Conservation (phyloP, 306 rosid genomes). For the Cajanus cajan region DNA sequence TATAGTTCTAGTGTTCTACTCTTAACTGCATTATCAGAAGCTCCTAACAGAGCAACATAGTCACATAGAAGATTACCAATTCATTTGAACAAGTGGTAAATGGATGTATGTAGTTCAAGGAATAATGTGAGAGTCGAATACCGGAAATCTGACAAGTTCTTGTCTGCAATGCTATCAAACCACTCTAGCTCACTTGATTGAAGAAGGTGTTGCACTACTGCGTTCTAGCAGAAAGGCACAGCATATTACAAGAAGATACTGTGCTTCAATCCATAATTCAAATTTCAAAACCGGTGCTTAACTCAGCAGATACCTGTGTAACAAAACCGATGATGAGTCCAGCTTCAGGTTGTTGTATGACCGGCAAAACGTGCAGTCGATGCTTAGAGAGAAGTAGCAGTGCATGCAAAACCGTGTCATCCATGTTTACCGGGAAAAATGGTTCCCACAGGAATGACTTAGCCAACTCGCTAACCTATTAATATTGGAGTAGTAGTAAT, state of each 20-base stretch:
- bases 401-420: constrained; percentile 61
- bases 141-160: constrained; percentile 49
- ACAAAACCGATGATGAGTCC: constrained; percentile 53
- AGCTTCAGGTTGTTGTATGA: constrained; percentile 39
- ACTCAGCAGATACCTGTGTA: constrained; percentile 51
- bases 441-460: constrained; percentile 64
- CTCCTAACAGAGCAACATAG: too few relatives aligned
- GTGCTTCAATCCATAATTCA: not conserved
- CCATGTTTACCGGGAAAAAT: constrained; percentile 55
- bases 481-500: not conserved
- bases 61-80: not conserved
- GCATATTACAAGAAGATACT: not conserved
- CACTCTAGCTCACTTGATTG: constrained; percentile 63
- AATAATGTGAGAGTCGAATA: constrained; percentile 31
- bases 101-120: not conserved
- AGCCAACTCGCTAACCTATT: constrained; percentile 67
- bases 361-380: constrained; percentile 55
- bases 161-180: constrained; percentile 60
- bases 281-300: constrained; percentile 28
- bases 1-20: too few relatives aligned
- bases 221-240: constrained; percentile 48
- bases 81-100: not conserved
- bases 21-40: too few relatives aligned
- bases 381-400: constrained; percentile 68
- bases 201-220: constrained; percentile 55